Conservation (phyloP, 192 early-diverging fungal genomes). For the Mortierella alpina region DNA sequence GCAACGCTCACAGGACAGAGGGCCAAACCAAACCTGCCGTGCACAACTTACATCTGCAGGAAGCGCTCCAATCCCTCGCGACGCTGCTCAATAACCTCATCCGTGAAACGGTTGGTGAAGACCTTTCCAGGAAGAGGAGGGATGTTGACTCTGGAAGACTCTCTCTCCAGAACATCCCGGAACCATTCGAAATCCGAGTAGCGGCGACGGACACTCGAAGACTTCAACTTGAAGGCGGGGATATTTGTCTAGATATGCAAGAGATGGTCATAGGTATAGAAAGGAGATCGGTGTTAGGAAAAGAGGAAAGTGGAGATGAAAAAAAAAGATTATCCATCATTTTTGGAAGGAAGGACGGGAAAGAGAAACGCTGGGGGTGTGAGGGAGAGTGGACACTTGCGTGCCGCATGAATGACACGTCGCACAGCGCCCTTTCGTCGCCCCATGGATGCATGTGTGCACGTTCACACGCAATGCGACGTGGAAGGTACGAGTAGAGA, state of each 20-base stretch:
- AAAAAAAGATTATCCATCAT: background rate
- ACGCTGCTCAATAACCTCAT: slow-evolving; percentile 94
- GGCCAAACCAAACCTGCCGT: background rate
- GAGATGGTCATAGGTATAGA: background rate
- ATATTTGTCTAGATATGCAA: slow-evolving; percentile 85
- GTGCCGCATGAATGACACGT: no score
- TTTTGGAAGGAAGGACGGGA: background rate
- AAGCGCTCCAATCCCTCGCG: slow-evolving; percentile 93
- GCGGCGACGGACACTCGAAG: slow-evolving; percentile 86
- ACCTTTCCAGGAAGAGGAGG: slow-evolving; percentile 97
- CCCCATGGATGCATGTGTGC: no score
- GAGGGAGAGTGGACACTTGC: background rate
- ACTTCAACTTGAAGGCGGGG: slow-evolving; percentile 91
- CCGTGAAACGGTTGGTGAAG: slow-evolving; percentile 94
- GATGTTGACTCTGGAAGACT: slow-evolving; percentile 93
- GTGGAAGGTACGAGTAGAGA: background rate
- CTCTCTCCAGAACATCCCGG: slow-evolving; percentile 91
- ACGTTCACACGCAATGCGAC: no score
- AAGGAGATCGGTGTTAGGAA: background rate
- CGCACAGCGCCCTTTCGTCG: no score
- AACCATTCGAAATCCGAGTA: slow-evolving; percentile 99
- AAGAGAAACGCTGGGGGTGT: background rate
- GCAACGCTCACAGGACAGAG: no score
- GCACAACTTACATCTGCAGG: slow-evolving; percentile 85
- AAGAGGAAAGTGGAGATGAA: background rate